Percentiles rank a stretch among this genome's conserved stretches.
Conservation (phyloP, 495 filamentous ascomycete genomes). For the Xylaria nigripes region DNA sequence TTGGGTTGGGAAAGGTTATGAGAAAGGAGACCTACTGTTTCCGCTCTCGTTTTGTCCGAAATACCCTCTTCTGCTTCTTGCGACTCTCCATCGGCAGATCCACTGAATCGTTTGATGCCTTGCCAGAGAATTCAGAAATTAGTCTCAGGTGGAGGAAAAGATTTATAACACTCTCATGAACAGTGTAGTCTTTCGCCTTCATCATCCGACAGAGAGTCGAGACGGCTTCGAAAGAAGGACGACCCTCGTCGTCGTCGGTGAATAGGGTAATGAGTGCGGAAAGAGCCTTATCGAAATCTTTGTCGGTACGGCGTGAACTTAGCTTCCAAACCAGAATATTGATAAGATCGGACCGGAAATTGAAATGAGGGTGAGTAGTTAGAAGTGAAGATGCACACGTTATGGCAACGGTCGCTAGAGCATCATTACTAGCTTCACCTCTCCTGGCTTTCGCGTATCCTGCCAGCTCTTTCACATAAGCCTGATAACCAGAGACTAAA, state of each 20-base stretch:
- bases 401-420: conserved; percentile 64
- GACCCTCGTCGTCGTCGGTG: conserved; percentile 77
- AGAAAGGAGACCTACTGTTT: conserved; percentile 24
- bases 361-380: conserved; percentile 83
- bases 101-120: conserved; percentile 65
- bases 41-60: conserved; percentile 41
- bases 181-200: conserved; percentile 67
- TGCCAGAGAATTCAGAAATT: conserved; percentile 75
- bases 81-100: conserved; percentile 50
- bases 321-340: conserved; percentile 80
- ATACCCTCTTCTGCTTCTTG: conserved; percentile 57
- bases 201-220: conserved; percentile 87
- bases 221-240: conserved; percentile 78
- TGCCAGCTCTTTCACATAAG: conserved; percentile 67
- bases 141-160: conserved; percentile 85
- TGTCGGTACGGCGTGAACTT: conserved; percentile 56
- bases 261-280: conserved; percentile 77
- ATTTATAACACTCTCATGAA: conserved; percentile 80
- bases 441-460: conserved; percentile 48
- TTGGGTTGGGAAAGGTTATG: background rate
- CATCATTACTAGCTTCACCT: conserved; percentile 22
- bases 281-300: conserved; percentile 68
- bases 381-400: conserved; percentile 76
- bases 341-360: conserved; percentile 79
- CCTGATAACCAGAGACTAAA: conserved; percentile 70